Base-by-base conservation (phyloP, 1,284 basidiomycete genomes). In the Testicularia cyperi region DNA sequence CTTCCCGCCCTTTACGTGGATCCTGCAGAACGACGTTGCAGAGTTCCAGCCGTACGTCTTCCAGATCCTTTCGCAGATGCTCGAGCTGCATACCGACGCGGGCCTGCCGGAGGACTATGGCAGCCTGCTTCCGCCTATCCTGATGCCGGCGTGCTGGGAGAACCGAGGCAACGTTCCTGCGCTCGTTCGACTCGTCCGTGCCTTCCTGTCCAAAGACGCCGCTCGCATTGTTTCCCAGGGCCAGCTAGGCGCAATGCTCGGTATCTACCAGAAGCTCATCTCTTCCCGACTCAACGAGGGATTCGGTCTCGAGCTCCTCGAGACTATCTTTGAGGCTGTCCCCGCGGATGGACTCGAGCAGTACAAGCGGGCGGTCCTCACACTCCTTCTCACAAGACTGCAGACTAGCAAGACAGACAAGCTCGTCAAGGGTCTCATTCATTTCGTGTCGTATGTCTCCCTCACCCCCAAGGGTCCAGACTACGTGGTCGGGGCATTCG, bases 21-120 rank as follows among this genome's bases (percentile, higher is more conserved):
- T 97, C 71, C 79, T 99, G 4, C 85, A 90, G 64, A 85, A 90
- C 68, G 94, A 98, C 64, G 90, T 97, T 21, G 86, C 74, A 90
- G 94, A 97, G 79, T 98, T 96, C 75, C 88, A 95, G 40, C 94
- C 94, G 2, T 99, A 94, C 76, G 88, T 90, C 39, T 97, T 98
- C 82, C 95, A 98, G 76, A 85, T 98, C 64, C 84, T 97, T 23
- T 88, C 92, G 0, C 94, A 98, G 77, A 90, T 98, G 82, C 85
- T 99, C 26, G 89, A 92, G 65, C 80, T 90, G 8, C 92, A 94
- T 69, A 68, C 60, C 27, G 14, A 32, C 12, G 35, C 24, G 7
- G 70, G 76, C 16, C 80, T 95, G 7, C 91, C 94, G 0, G 79
- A 81, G 1, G 83, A 86, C 45, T 98, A 97, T 79, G 84, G 85